Base-by-base conservation (phyloP, 495 filamentous ascomycete species). In the Margaritispora aquatica region DNA sequence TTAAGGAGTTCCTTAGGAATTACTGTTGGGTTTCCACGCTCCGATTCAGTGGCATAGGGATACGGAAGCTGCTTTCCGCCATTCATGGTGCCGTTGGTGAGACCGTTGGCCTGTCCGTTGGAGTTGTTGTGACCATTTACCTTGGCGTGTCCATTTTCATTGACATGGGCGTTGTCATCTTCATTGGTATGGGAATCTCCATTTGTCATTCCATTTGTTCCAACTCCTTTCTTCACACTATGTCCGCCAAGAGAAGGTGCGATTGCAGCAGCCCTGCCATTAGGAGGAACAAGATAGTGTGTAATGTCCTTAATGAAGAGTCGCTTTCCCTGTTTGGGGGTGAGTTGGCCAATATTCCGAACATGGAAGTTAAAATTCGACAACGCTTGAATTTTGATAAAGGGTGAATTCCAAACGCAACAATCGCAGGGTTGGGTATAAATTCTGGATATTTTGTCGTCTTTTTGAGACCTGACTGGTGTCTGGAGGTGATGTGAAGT, bases 261-360 rank as follows among this genome's bases (percentile, higher is more conserved):
- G 57, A 93, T 84, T 34, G 72, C 77, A 41, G 88, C 82, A 19
- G 80, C 75, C 55, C 85, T 77, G n/a, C 75, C 74, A 60, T 85
- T 69, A 2, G 90, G 92, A 4, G 93, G 90, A 56, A 88, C 73
- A 46, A 96, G 75, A 70, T 97, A 96, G 70, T 97, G 84, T 36
- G 87, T 82, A 68, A 98, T 98, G 71, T 97, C 94, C 71, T 98
- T 98, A 81, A 98, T 94, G 77, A 97, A 96, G 64, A 96, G 72
- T 57, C 94, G 87, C 74, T 96, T 96, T 63, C 77, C 80, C 83
- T 88, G 64, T 46, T 50, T 24, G 51, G n/a, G 48, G 51, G 49
- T 69, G 63, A 67, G 71, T 69, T 51, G 57, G 23, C 26, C 29
- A 5, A 5, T 27, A 23, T 66, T 17, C 38, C 11, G 38, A 10